Conservation (phyloP, 768 basidiomycete genomes). For the Tulasnella sp. region DNA sequence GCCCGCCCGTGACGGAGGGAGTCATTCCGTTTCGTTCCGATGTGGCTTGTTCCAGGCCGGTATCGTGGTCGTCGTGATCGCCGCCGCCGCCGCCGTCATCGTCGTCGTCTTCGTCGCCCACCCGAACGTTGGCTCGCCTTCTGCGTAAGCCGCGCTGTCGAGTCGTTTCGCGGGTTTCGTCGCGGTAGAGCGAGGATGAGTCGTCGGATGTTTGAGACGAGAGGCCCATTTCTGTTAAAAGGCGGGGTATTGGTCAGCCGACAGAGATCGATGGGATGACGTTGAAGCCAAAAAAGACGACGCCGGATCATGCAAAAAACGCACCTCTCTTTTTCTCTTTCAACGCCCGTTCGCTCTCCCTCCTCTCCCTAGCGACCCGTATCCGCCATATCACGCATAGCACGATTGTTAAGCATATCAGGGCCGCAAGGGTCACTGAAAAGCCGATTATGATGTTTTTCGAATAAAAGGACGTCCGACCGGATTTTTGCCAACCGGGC, state of each 20-base stretch:
- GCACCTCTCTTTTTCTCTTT: background rate
- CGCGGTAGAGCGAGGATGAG: background rate
- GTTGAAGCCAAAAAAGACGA: background rate
- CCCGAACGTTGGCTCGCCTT: background rate
- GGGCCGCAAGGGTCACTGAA: constrained; percentile 1
- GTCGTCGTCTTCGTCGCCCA: background rate
- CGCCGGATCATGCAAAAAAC: background rate
- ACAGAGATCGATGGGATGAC: background rate
- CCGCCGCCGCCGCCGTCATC: background rate
- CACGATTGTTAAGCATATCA: constrained; percentile 22
- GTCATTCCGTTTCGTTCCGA: background rate
- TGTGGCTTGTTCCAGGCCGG: background rate
- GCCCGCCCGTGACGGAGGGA: background rate
- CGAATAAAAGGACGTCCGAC: constrained; percentile 8
- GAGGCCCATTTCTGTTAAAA: background rate
- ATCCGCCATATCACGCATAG: constrained; percentile 22
- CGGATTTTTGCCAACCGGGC: background rate
- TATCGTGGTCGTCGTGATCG: background rate
- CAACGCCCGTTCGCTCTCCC: constrained; percentile 3
- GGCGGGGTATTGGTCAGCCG: background rate
- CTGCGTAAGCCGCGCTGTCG: background rate
- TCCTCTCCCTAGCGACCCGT: background rate
- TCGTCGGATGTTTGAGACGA: background rate
- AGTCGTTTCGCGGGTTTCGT: background rate
- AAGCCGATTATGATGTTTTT: constrained; percentile 24